These are phyloP conservation scores for Parsonsia alboflavescens DNA, from an alignment of 257 asterid species.

Conservation along the genomic window DNA sequence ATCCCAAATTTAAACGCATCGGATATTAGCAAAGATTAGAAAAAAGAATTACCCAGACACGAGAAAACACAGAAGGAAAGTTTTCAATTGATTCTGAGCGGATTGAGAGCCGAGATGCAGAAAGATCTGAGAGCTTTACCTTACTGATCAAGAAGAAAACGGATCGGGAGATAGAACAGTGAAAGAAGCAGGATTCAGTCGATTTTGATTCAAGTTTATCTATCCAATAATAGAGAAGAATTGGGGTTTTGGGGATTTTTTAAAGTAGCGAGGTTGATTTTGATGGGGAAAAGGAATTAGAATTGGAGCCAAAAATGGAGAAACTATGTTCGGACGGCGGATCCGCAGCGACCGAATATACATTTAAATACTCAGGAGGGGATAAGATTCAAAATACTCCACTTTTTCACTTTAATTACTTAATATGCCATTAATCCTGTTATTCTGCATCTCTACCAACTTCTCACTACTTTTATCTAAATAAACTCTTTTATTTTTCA, in stretches of 20 bases:
- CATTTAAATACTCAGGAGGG: constrained; percentile 14
- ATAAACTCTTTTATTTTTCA: constrained; percentile 9
- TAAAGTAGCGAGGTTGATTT: neutral
- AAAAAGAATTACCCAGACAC: neutral
- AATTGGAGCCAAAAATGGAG: constrained; percentile 20
- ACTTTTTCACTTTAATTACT: constrained; percentile 33
- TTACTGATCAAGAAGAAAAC: constrained; percentile 25
- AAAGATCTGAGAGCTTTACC: constrained; percentile 17
- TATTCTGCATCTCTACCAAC: neutral
- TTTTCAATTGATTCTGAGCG: neutral
- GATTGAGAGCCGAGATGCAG: neutral
- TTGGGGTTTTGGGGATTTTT: neutral
- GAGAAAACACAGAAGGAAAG: neutral
- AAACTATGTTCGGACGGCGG: constrained; percentile 44
- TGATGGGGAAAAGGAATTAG: neutral
- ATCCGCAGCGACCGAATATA: constrained; percentile 21
- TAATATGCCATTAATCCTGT: constrained; percentile 21
- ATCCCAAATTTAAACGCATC: constrained; percentile 12
- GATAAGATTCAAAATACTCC: constrained; percentile 17
- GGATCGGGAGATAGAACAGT: constrained; percentile 4
- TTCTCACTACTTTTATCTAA: neutral
- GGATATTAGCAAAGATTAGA: constrained; percentile 9
- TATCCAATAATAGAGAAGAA: constrained; percentile 13
- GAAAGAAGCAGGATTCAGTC: constrained; percentile 5
- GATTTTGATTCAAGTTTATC: constrained; percentile 10